A percentile compares a stretch with the other conserved stretches of the same genome.
These are phyloP conservation scores for Russula brevipes DNA, from an alignment of 768 basidiomycete species.

Conservation along the genomic window DNA sequence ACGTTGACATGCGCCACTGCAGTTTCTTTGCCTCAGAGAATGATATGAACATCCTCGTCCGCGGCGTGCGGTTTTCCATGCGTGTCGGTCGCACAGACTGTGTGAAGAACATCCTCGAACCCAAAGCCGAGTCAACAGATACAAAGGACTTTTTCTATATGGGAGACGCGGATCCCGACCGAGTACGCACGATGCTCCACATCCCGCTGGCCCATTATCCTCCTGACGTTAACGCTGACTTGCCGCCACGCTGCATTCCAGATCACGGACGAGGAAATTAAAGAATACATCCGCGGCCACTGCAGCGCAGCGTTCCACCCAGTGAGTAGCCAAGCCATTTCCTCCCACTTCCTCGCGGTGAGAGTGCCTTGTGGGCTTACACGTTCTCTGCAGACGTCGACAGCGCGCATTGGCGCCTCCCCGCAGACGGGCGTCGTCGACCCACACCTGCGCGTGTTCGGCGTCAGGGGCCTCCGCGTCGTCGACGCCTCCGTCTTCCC, in stretches of 20 bases:
- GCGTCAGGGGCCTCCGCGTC: constrained; percentile 40
- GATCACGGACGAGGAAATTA: constrained; percentile 26
- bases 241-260: background rate
- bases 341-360: background rate
- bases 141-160: constrained; percentile 18
- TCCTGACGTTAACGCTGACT: background rate
- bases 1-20: background rate
- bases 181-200: background rate
- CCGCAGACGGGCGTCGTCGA: constrained; percentile 38
- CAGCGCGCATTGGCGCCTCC: constrained; percentile 16
- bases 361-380: background rate
- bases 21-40: constrained; percentile 24
- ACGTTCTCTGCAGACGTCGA: constrained; percentile 10
- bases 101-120: constrained; percentile 20
- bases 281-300: constrained; percentile 13
- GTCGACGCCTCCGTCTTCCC: constrained; percentile 28
- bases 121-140: constrained; percentile 12
- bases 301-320: constrained; percentile 31
- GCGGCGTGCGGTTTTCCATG: constrained; percentile 19
- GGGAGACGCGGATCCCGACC: constrained; percentile 16
- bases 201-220: too few species aligned
- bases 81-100: constrained; percentile 10
- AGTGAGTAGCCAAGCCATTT: constrained; percentile 21
- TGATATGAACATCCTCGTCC: constrained; percentile 19
- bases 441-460: constrained; percentile 38